A percentile compares a stretch with the other conserved stretches of the same genome.
These are phyloP conservation scores for Clonostachys chloroleuca DNA, from an alignment of 2,329 filamentous ascomycete genomes.

Conservation along the genomic window DNA sequence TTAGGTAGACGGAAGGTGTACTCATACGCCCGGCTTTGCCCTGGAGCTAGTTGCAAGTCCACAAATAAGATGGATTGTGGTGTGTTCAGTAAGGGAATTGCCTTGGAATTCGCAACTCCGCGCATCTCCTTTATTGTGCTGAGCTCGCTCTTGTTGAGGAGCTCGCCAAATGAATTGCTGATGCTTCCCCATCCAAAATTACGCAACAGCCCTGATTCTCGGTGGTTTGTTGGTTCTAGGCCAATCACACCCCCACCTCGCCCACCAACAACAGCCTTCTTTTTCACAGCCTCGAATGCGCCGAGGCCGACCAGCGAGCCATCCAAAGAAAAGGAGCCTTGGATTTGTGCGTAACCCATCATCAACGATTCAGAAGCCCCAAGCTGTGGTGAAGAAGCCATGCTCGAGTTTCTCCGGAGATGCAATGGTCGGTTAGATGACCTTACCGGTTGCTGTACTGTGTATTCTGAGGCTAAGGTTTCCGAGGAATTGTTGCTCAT, in stretches of 20 bases:
- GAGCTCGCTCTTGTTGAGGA: conserved; percentile 81
- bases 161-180: conserved; percentile 80
- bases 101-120: conserved; percentile 77
- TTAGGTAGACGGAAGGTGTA: conserved; percentile 84
- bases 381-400: conserved; percentile 31
- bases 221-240: conserved; percentile 68
- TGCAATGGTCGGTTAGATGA: conserved; percentile 33
- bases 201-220: conserved; percentile 74
- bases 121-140: conserved; percentile 97
- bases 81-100: conserved; percentile 87
- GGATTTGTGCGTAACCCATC: conserved; percentile 96
- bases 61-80: conserved; percentile 96
- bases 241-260: conserved; percentile 86
- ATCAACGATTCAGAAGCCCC: conserved; percentile 74
- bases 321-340: conserved; percentile 87
- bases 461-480: conserved; percentile 86
- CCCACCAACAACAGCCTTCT: conserved; percentile 84
- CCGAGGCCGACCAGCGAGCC: conserved; percentile 85
- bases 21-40: conserved; percentile 82
- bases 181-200: conserved; percentile 85
- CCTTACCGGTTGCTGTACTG: conserved; percentile 41
- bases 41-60: conserved; percentile 79
- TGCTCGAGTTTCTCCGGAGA: conserved; percentile 39
- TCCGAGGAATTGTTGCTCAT: conserved; percentile 93
- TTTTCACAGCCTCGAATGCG: conserved; percentile 92